Evolutionary conservation across 495 filamentous ascomycete species (phyloP), one percentile per base, ranked within the genome.

Genomic region (Pyronema omphalodes): DNA sequence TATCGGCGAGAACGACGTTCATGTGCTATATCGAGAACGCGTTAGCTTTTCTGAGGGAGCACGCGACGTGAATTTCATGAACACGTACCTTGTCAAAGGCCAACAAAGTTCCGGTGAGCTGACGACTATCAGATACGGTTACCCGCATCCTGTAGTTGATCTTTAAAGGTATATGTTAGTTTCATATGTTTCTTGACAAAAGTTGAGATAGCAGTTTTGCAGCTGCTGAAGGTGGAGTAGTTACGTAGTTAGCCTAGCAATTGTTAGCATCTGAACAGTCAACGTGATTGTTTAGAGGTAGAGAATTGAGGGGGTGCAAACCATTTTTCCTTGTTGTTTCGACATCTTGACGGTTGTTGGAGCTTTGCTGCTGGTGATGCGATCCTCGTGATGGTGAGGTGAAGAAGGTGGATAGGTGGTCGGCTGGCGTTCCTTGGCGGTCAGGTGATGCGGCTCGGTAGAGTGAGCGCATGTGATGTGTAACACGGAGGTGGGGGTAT

Each of bases 121-220:
- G 89, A 59, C 91, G 82, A 61, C 87, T 84, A 74, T 99, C 91
- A 64, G 83, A 86, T 65, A 99, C 74, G 40, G 93, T 96, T 58
- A 94, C 83, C 67, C 87, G 79, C 93, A 99, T 96, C 67, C 89
- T 84, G 73, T 93, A 96, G 71, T 96, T 94, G 78, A 99, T 93
- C 91, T 98, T 68, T 48, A 7, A 53, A 47, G 17, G 17, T 66
- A 52, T 51, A 55, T 45, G 35, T 55, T 36, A 55, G 53, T 37
- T 29, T 1, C 23, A 52, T 19, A 14, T 8, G 37, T 12, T 35
- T 6, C 35, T 23, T 6, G 50, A 29, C 36, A 14, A 40, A 29
- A 29, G 23, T 29, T 29, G 23, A 5, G 23, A 51, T 53, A 54
- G 53, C 53, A 41, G 15, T n/a, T 55, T 37, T 59, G 14, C n/a